Evolutionary conservation across 768 basidiomycete genomes (phyloP).

Genomic region (Suillus sp.): DNA sequence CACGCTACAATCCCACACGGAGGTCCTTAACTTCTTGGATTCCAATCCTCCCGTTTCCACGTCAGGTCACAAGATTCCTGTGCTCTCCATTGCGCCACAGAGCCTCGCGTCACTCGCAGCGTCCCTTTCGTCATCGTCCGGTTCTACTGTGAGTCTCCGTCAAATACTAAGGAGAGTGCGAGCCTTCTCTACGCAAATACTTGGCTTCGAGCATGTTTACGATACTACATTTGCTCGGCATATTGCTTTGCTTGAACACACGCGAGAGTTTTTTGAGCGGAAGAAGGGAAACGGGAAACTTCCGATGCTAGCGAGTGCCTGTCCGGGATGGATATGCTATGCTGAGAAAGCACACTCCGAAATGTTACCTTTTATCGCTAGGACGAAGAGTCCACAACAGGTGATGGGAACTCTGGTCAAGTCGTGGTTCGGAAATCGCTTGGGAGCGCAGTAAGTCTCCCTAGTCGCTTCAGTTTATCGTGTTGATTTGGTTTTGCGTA

Average conservation of each 20-base stretch:
- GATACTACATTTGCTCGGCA: slow-evolving; percentile 97
- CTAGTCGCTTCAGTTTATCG: background rate
- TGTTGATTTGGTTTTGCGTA: slow-evolving; percentile 13
- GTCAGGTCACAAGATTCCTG: slow-evolving; percentile 53
- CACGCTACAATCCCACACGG: slow-evolving; percentile 91
- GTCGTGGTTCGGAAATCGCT: slow-evolving; percentile 72
- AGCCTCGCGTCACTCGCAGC: slow-evolving; percentile 81
- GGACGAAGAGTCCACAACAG: slow-evolving; percentile 91
- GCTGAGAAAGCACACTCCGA: slow-evolving; percentile 97
- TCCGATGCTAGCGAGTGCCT: slow-evolving; percentile 94
- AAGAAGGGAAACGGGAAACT: slow-evolving; percentile 47
- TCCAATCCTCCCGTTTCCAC: slow-evolving; percentile 49
- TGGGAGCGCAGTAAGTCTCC: slow-evolving; percentile 65
- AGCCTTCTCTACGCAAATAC: slow-evolving; percentile 63
- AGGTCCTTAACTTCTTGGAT: slow-evolving; percentile 81
- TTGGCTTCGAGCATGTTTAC: slow-evolving; percentile 82
- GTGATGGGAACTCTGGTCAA: slow-evolving; percentile 94
- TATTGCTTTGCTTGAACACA: slow-evolving; percentile 79
- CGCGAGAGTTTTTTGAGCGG: slow-evolving; percentile 79
- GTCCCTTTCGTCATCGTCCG: slow-evolving; percentile 49
- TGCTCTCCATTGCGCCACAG: slow-evolving; percentile 90
- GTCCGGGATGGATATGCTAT: slow-evolving; percentile 99
- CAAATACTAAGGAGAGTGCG: slow-evolving; percentile 71
- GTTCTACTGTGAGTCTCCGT: slow-evolving; percentile 46
- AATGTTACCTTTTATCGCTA: slow-evolving; percentile 88